These are phyloP conservation scores for Colletotrichum sublineola DNA, from an alignment of 2,329 filamentous ascomycete genomes.

Conservation along the genomic window DNA sequence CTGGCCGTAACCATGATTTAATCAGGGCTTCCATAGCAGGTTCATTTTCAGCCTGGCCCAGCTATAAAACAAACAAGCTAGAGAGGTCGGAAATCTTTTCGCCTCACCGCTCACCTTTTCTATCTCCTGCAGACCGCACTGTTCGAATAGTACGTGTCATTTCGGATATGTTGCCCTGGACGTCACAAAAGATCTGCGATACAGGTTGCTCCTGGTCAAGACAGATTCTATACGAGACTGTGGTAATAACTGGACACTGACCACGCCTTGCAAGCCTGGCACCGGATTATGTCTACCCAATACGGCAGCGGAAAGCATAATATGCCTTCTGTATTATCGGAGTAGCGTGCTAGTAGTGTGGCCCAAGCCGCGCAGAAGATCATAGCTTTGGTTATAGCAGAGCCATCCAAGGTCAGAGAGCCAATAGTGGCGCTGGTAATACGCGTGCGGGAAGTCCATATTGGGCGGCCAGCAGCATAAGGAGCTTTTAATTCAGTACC, in stretches of 20 bases:
- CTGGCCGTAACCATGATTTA: neutral
- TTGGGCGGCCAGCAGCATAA: neutral
- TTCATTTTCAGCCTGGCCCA: constrained; percentile 1
- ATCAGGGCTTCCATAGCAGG: neutral
- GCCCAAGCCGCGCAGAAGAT: constrained; percentile 59
- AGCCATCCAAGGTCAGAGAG: neutral
- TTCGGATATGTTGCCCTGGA: constrained; percentile 48
- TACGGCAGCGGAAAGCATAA: constrained; percentile 52
- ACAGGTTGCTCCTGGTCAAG: constrained; percentile 41
- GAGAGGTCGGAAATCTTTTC: constrained; percentile 5
- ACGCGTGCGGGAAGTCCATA: neutral
- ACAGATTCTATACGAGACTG: neutral
- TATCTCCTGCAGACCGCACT: constrained; percentile 51
- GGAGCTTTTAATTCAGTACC: too few relatives aligned
- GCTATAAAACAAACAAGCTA: constrained; percentile 15
- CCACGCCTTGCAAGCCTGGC: neutral
- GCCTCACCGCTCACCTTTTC: constrained; percentile 11
- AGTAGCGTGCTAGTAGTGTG: constrained; percentile 53
- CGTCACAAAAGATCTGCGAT: constrained; percentile 39
- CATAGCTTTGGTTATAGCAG: constrained; percentile 49
- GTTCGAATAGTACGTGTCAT: constrained; percentile 47
- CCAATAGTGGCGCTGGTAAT: neutral
- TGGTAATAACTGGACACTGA: neutral
- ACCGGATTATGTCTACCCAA: neutral
- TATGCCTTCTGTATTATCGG: constrained; percentile 52